These are phyloP conservation scores for Saccharomycopsis lassenensis DNA, from an alignment of 805 yeast species.

Conservation along the genomic window DNA sequence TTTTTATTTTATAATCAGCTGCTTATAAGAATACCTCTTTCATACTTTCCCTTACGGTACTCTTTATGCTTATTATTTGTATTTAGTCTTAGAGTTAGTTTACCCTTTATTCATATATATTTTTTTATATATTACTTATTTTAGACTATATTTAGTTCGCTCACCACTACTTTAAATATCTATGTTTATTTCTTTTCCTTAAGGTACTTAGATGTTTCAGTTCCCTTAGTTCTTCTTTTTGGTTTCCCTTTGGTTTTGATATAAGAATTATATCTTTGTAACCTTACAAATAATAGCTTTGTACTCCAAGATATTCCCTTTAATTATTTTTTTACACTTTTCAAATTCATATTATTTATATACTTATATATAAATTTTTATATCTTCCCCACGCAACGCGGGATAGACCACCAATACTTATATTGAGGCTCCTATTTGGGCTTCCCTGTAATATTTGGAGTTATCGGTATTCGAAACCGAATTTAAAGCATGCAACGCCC, in stretches of 20 bases:
- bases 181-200: constrained; percentile 15
- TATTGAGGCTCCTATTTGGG: too few relatives aligned
- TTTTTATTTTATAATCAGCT: constrained; percentile 8
- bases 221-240: constrained; percentile 11
- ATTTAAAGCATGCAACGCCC: constrained; percentile 7
- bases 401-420: too few relatives aligned
- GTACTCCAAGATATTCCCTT: constrained; percentile 11
- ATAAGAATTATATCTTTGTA: constrained; percentile 1
- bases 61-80: constrained; percentile 11
- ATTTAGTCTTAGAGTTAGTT: constrained; percentile 16
- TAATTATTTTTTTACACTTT: constrained; percentile 10
- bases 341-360: constrained; percentile 8
- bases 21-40: constrained; percentile 10
- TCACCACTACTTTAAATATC: constrained; percentile 16
- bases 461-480: constrained; percentile 10
- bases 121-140: constrained; percentile 10
- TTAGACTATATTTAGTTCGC: constrained; percentile 13
- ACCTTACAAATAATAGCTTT: constrained; percentile 12
- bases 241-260: constrained; percentile 14
- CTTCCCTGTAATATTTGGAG: too few relatives aligned
- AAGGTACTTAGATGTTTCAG: constrained; percentile 17
- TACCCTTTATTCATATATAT: constrained; percentile 15
- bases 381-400: too few relatives aligned
- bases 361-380: constrained; percentile 4
- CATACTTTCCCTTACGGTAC: constrained; percentile 15